These are phyloP conservation scores for Climacium dendroides DNA, from an alignment of 225 moss, liverwort and hornwort species.

Conservation along the genomic window DNA sequence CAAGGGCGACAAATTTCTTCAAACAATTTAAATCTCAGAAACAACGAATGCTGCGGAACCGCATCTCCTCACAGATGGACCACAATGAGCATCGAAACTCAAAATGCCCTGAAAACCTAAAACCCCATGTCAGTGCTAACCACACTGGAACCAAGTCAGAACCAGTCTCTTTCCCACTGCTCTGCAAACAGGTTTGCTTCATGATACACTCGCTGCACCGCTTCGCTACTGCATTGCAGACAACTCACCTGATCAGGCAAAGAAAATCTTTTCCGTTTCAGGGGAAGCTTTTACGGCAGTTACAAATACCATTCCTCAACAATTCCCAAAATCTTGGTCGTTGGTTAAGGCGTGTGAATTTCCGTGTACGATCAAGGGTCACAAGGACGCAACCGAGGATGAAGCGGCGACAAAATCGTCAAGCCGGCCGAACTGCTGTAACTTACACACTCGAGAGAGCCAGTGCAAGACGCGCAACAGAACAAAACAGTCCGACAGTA, in stretches of 20 bases:
- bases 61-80: neutral
- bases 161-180: neutral
- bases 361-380: neutral
- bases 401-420: neutral
- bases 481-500: neutral
- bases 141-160: neutral
- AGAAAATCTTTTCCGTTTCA: neutral
- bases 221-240: neutral
- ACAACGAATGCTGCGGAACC: neutral
- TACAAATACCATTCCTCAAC: neutral
- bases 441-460: neutral
- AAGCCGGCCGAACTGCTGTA: slow-evolving; percentile 38
- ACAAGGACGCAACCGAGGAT: neutral
- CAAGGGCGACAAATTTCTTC: neutral
- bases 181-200: neutral
- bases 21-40: neutral
- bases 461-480: neutral
- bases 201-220: neutral
- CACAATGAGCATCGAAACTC: no score
- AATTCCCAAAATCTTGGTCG: neutral
- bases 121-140: neutral
- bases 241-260: neutral
- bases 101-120: neutral
- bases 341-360: neutral
- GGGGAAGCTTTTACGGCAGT: neutral